These are phyloP conservation scores for Glycine soja DNA, from an alignment of 306 rosid species.

Conservation along the genomic window DNA sequence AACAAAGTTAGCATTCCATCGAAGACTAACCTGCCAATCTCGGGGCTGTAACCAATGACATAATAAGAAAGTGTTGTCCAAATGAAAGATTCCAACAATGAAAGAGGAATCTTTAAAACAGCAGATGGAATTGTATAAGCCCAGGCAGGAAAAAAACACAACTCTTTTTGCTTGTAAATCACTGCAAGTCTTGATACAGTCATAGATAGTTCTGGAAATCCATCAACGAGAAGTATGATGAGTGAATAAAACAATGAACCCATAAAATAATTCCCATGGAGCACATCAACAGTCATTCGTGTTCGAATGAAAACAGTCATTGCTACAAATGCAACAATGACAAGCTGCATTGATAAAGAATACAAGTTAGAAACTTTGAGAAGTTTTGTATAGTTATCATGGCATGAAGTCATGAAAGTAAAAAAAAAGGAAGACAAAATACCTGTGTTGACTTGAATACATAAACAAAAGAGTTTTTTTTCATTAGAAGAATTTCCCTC, in stretches of 20 bases:
- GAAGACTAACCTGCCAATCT: slow-evolving; percentile 56
- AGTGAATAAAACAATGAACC: slow-evolving; percentile 66
- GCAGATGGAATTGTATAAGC: slow-evolving; percentile 63
- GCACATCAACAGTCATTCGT: slow-evolving; percentile 53
- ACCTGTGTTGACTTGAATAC: slow-evolving; percentile 73
- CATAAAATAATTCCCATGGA: slow-evolving; percentile 56
- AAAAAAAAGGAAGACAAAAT: neutral
- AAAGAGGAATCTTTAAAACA: slow-evolving; percentile 62
- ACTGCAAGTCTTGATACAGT: slow-evolving; percentile 63
- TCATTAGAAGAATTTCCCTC: slow-evolving; percentile 68
- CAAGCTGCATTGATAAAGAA: slow-evolving; percentile 53
- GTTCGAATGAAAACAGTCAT: slow-evolving; percentile 68
- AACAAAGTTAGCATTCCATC: slow-evolving; percentile 10
- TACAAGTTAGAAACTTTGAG: slow-evolving; percentile 30
- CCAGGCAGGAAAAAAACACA: slow-evolving; percentile 67
- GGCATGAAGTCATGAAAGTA: neutral
- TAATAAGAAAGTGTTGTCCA: slow-evolving; percentile 67
- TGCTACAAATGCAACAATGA: slow-evolving; percentile 55
- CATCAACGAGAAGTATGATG: slow-evolving; percentile 53
- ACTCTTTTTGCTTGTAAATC: slow-evolving; percentile 66
- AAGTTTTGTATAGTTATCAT: slow-evolving; percentile 20
- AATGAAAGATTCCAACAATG: slow-evolving; percentile 62
- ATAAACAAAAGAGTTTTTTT: slow-evolving; percentile 61
- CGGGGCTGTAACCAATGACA: slow-evolving; percentile 71
- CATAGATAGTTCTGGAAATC: slow-evolving; percentile 58